These are phyloP conservation scores for Cyclotella atomus DNA, from an alignment of 108 stramenopile species.

Conservation along the genomic window DNA sequence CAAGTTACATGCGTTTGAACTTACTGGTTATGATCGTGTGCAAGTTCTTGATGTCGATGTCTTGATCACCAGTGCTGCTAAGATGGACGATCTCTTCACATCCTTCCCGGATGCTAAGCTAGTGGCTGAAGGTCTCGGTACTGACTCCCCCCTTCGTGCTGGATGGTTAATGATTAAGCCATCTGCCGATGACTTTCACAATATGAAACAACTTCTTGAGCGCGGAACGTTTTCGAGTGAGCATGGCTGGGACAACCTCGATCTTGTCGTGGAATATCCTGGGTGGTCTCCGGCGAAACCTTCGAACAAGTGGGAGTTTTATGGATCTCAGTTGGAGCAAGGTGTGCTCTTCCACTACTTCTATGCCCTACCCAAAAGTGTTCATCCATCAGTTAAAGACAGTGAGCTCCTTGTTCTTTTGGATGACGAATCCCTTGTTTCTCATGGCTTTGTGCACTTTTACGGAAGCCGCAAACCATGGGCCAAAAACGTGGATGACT, in stretches of 20 bases:
- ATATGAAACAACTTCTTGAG: slow-evolving; percentile 3
- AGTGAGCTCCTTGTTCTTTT: not conserved
- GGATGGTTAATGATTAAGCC: slow-evolving; percentile 7
- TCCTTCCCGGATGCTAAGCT: slow-evolving; percentile 4
- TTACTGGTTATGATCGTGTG: slow-evolving; percentile 14
- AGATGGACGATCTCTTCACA: slow-evolving; percentile 5
- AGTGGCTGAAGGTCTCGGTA: slow-evolving; percentile 7
- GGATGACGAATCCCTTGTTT: not conserved
- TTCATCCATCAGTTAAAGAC: not conserved
- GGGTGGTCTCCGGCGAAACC: not conserved
- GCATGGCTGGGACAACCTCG: slow-evolving; percentile 4
- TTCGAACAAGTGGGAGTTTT: not conserved
- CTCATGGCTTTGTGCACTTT: slow-evolving; percentile 1
- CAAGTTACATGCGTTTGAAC: slow-evolving; percentile 16
- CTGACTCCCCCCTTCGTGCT: slow-evolving; percentile 3
- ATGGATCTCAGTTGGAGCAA: slow-evolving; percentile 2
- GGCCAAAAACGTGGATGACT: not conserved
- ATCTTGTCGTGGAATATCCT: not conserved
- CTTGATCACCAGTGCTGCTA: not conserved
- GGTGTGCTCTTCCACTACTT: not conserved
- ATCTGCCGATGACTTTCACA: not conserved
- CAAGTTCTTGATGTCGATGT: slow-evolving; percentile 15
- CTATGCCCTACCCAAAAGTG: not conserved
- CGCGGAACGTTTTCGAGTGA: not conserved
- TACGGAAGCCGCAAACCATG: not conserved